Evolutionary conservation across 2,329 filamentous ascomycete genomes (phyloP).

Genomic region (Lachnellula occidentalis): DNA sequence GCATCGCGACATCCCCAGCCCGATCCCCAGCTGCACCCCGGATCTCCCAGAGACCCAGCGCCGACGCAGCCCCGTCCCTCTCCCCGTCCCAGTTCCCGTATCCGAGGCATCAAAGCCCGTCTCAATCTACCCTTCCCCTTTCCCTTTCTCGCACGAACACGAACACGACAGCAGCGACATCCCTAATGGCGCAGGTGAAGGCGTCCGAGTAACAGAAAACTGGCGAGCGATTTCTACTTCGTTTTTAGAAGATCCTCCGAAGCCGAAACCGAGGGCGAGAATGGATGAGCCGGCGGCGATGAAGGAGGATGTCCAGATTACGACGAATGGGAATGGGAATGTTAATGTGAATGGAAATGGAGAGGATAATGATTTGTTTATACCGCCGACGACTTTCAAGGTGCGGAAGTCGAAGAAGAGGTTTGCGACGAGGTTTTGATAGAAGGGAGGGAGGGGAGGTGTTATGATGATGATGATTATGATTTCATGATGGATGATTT

Average conservation of each 20-base stretch:
- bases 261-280: too few relatives aligned
- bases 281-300: neutral
- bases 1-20: too few relatives aligned
- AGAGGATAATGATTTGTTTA: neutral
- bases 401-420: conserved; percentile 17
- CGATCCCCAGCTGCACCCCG: too few relatives aligned
- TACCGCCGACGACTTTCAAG: conserved; percentile 3
- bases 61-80: too few relatives aligned
- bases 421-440: conserved; percentile 11
- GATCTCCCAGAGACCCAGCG: too few relatives aligned
- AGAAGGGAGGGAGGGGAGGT: too few relatives aligned
- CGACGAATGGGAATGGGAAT: too few relatives aligned
- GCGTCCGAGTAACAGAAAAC: neutral
- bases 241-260: too few relatives aligned
- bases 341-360: neutral
- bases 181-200: neutral
- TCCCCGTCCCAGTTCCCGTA: neutral
- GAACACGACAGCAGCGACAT: neutral
- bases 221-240: neutral
- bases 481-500: neutral
- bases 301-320: neutral
- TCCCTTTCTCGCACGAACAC: too few relatives aligned
- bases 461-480: neutral
- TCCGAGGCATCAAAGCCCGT: neutral
- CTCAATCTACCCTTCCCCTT: too few relatives aligned